A percentile compares a stretch with the other conserved stretches of the same genome.
These are phyloP conservation scores for Physaria fendleri DNA, from an alignment of 345 rosid species.

Conservation along the genomic window DNA sequence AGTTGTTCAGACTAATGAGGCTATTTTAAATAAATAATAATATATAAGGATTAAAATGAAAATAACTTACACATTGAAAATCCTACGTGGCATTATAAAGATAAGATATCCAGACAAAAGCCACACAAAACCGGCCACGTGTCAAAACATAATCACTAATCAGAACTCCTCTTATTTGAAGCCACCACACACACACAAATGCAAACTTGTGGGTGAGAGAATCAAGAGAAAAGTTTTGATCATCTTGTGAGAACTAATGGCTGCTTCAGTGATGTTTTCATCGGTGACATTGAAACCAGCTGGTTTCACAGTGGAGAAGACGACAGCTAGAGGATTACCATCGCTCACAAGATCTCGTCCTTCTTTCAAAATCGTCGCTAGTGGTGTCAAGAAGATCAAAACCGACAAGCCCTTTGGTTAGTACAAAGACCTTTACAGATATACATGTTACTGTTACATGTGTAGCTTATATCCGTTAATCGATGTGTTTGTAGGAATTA, in stretches of 20 bases:
- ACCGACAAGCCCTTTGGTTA: conserved; percentile 78
- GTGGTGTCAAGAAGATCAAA: conserved; percentile 61
- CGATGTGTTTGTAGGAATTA: conserved; percentile 34
- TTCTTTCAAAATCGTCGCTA: conserved; percentile 55
- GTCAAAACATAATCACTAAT: conserved; percentile 21
- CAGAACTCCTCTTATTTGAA: conserved; percentile 17
- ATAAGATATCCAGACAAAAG: conserved; percentile 18
- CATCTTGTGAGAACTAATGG: conserved; percentile 34
- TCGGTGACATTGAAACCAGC: conserved; percentile 61
- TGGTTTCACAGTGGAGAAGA: conserved; percentile 48
- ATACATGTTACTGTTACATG: background rate
- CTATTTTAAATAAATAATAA: too few species aligned
- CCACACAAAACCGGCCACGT: conserved; percentile 24
- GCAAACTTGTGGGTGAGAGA: background rate
- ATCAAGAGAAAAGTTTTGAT: background rate
- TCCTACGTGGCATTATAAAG: conserved; percentile 7
- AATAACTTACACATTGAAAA: background rate
- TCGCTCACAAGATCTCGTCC: conserved; percentile 44
- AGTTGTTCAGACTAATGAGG: too few species aligned
- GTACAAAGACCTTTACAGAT: background rate
- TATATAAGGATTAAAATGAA: background rate
- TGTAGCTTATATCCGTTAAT: background rate
- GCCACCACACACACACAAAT: too few species aligned
- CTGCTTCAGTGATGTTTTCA: conserved; percentile 56
- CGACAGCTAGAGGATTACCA: conserved; percentile 57